Base-by-base conservation (phyloP, 345 rosid genomes). In the Theobroma cacao region DNA sequence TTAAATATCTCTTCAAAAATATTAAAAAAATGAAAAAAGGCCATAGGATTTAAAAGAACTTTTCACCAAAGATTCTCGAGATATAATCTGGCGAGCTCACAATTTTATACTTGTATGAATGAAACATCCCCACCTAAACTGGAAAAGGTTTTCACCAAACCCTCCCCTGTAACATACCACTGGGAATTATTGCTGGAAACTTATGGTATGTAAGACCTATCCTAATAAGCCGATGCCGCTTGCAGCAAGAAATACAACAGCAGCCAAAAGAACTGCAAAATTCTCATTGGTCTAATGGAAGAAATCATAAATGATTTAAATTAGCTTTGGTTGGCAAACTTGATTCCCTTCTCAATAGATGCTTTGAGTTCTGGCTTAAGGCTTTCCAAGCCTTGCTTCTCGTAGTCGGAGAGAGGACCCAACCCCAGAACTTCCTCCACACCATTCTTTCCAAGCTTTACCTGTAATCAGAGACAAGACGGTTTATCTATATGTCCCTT, bases 261-360 rank as follows among this genome's bases (percentile, higher is more conserved):
- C 73, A 33, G 10, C 33, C 6, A 17, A 52, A 72, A 73, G 61
- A 72, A 62, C 77, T 73, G 76, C 81, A 78, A 83, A 82, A 78
- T 58, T 50, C 67, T 26, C 60, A 52, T 52, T 53, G 59, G 31
- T 75, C 63, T 59, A 45, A 75, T 75, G 33, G 55, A 17, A 61
- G 20, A 26, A 31, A 64, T 62, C 73, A 28, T 60, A 68, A 72
- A 63, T 31, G 1, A 45, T 40, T 52, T 28, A 22, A 14, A 38
- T 60, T 5, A 66, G 26, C 76, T 75, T 66, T 83, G 74, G 75
- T 81, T 88, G 79, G 92, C 93, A 75, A 91, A 94, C 65, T 91
- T 82, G 82, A 92, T 85, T 75, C 98, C 98, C 84, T 91, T 92
- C 84, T 89, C 94, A 60, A 92, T 91, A 5, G 95, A 92, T 24